Evolutionary conservation across 225 moss, liverwort and hornwort species (phyloP), one percentile per base, ranked within the genome.

Genomic region (Pleurozium schreberi): DNA sequence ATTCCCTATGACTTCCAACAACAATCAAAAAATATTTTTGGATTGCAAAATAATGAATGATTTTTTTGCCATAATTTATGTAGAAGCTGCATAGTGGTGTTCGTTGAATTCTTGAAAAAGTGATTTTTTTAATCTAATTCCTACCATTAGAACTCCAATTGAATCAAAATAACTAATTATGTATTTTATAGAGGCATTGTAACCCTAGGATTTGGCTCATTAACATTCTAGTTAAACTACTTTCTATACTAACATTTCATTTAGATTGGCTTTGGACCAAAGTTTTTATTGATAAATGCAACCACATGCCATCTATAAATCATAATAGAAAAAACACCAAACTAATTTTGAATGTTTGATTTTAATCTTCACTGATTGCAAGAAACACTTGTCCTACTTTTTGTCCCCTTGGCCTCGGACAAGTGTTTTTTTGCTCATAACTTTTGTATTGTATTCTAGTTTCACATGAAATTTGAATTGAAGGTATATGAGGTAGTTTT

Each of bases 191-290:
- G 5, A 70, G 15, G 70, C 70, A 42, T 3, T 15, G 5, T 26
- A 5, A 0, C 9, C 3, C 0, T 26, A 0, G 9, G 9, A 70
- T 42, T 26, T 70, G 15, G 5, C n/a, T n/a, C n/a, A n/a, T n/a
- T n/a, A n/a, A n/a, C n/a, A n/a, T n/a, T n/a, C n/a, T n/a, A n/a
- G n/a, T n/a, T n/a, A n/a, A n/a, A n/a, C n/a, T n/a, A n/a, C n/a
- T n/a, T n/a, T n/a, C n/a, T n/a, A n/a, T n/a, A n/a, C n/a, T n/a
- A n/a, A n/a, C n/a, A n/a, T n/a, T n/a, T 25, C 26, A 69, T 69
- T 69, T 0, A 69, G 0, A 14, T 40, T 69, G 69, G 14, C 5
- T 69, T 14, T 25, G 1, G 4, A 69, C 1, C 3, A 69, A 1
- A 14, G 14, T 69, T 69, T 8, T 14, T 14, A 67, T 21, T 67